phyloP scores from a whole-genome alignment of 495 filamentous ascomycete species.

The Cryomyces antarcticus region DNA sequence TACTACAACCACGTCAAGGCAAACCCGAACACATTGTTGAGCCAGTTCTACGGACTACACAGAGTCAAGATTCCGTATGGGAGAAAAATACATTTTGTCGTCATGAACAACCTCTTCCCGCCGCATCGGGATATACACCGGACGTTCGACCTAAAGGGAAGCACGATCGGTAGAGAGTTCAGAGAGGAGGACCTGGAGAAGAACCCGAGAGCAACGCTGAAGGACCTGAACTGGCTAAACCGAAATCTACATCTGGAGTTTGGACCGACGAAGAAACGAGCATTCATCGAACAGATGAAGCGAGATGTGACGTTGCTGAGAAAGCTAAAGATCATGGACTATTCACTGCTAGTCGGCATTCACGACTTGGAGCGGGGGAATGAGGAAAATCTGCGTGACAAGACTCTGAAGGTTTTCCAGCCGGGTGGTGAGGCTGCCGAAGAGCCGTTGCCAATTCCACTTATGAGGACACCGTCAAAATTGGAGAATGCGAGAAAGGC shows the following conservation, averaged over 20 bases:
- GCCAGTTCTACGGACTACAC: constrained; percentile 95
- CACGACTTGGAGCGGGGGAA: constrained; percentile 81
- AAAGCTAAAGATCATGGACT: constrained; percentile 91
- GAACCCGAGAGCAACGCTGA: constrained; percentile 83
- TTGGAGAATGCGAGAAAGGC: constrained; percentile 84
- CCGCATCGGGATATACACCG: constrained; percentile 94
- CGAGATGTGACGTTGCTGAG: constrained; percentile 72
- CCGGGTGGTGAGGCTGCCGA: constrained; percentile 51
- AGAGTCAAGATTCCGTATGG: constrained; percentile 97
- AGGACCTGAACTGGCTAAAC: constrained; percentile 92
- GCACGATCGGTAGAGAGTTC: constrained; percentile 80
- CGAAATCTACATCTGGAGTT: constrained; percentile 70
- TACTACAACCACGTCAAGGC: constrained; percentile 86
- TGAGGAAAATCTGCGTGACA: constrained; percentile 86
- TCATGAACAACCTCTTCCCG: constrained; percentile 99
- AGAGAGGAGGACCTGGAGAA: constrained; percentile 69
- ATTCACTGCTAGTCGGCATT: constrained; percentile 85
- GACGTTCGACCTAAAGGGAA: constrained; percentile 96
- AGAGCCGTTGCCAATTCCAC: constrained; percentile 27
- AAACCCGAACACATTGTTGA: constrained; percentile 90
- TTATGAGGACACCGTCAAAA: constrained; percentile 86
- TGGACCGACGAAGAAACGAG: constrained; percentile 62
- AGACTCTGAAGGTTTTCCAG: constrained; percentile 87
- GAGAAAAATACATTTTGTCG: constrained; percentile 96
- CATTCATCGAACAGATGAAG: constrained; percentile 76